A percentile compares a stretch with the other conserved stretches of the same genome.
Conservation (phyloP, 306 rosid species). For the Quercus cerris region DNA sequence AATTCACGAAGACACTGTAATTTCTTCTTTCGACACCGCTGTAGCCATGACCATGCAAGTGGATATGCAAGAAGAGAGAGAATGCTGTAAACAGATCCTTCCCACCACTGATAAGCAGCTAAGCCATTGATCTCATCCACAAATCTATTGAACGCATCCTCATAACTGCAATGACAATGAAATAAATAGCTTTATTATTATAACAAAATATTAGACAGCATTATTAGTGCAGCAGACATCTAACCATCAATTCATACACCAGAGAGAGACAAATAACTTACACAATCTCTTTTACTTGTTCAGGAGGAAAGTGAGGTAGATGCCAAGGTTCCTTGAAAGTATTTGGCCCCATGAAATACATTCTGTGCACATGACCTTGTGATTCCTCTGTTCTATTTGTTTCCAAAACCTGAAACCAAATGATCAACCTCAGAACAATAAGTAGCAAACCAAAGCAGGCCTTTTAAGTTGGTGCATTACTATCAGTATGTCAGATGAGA, state of each 20-base stretch:
- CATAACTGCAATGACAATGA: slow-evolving; percentile 65
- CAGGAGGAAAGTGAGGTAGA: slow-evolving; percentile 87
- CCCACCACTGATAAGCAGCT: slow-evolving; percentile 99
- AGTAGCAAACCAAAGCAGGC: slow-evolving; percentile 1
- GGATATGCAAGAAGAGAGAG: slow-evolving; percentile 81
- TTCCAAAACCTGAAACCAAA: slow-evolving; percentile 66
- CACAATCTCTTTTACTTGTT: slow-evolving; percentile 93
- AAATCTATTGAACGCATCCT: slow-evolving; percentile 82
- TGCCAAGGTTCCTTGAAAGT: slow-evolving; percentile 98
- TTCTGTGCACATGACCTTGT: slow-evolving; percentile 91
- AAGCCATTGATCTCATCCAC: slow-evolving; percentile 90
- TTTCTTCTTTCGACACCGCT: slow-evolving; percentile 81
- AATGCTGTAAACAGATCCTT: slow-evolving; percentile 82
- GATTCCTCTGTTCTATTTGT: slow-evolving; percentile 89
- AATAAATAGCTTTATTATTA: not conserved
- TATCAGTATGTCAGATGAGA: not conserved
- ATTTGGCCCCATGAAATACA: slow-evolving; percentile 99
- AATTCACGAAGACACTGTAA: slow-evolving; percentile 89
- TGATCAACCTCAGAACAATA: slow-evolving; percentile 15
- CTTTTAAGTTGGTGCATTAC: not conserved
- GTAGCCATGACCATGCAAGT: slow-evolving; percentile 96
- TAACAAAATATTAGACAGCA: not conserved
- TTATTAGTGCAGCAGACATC: not conserved
- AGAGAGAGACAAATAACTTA: slow-evolving; percentile 35
- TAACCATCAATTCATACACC: slow-evolving; percentile 1